Percentiles rank a stretch among this genome's conserved stretches.
These are phyloP conservation scores for Carex kokanica DNA, from an alignment of 176 grass and related monocot species.

Conservation along the genomic window DNA sequence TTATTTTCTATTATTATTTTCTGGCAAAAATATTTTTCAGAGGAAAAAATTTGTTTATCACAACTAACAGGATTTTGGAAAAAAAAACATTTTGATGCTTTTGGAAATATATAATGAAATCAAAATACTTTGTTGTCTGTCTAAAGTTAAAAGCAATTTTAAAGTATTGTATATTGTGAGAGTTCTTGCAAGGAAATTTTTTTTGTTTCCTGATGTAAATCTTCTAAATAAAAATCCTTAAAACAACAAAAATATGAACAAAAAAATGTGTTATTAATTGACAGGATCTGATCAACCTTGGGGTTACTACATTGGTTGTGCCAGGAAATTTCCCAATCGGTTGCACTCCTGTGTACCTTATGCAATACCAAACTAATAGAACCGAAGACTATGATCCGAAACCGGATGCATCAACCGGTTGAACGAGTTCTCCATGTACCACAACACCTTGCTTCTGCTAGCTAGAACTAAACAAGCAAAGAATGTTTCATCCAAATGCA, in stretches of 20 bases:
- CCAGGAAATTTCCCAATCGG: conserved; percentile 78
- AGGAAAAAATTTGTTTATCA: neutral
- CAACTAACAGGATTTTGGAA: neutral
- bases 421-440: conserved; percentile 58
- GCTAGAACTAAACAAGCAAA: conserved; percentile 33
- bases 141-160: neutral
- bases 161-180: too few relatives aligned
- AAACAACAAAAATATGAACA: too few relatives aligned
- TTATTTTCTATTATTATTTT: too few relatives aligned
- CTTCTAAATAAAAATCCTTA: too few relatives aligned
- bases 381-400: conserved; percentile 37
- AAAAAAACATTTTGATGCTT: neutral
- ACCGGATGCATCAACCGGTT: conserved; percentile 63
- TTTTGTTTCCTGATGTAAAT: too few relatives aligned
- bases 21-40: neutral
- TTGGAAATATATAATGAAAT: neutral
- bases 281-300: conserved; percentile 57
- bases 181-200: too few relatives aligned
- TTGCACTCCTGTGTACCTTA: conserved; percentile 56
- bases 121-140: neutral
- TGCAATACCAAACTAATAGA: conserved; percentile 22
- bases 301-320: conserved; percentile 55
- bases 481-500: conserved; percentile 38
- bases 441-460: conserved; percentile 49
- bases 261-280: neutral